These are phyloP conservation scores for Platismatia glauca DNA, from an alignment of 495 filamentous ascomycete genomes.

Conservation along the genomic window DNA sequence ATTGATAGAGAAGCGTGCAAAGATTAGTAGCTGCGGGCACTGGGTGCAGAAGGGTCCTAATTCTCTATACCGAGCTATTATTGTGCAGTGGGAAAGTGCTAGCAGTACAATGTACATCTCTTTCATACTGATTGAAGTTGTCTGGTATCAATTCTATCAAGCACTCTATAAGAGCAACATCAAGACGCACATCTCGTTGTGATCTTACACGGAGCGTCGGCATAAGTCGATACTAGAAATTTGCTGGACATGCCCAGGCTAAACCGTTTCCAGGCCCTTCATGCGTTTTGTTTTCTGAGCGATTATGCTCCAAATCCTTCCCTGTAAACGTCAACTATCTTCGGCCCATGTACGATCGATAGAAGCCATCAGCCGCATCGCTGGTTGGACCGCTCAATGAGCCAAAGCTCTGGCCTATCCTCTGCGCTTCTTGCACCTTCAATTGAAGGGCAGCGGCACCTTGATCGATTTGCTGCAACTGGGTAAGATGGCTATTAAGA, in stretches of 20 bases:
- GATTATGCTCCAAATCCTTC: neutral
- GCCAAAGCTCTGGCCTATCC: slow-evolving; percentile 58
- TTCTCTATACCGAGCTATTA: neutral
- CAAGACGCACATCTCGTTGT: neutral
- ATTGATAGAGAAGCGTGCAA: neutral
- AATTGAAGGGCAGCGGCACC: slow-evolving; percentile 69
- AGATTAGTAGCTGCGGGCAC: neutral
- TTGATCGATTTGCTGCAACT: slow-evolving; percentile 84
- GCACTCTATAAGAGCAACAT: neutral
- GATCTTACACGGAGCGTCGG: neutral
- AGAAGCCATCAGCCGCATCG: slow-evolving; percentile 72
- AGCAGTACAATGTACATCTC: neutral
- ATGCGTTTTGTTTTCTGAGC: neutral
- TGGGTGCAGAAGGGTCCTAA: neutral
- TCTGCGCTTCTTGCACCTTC: slow-evolving; percentile 72
- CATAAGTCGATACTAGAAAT: neutral
- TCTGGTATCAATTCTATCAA: slow-evolving; percentile 1
- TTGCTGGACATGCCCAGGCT: neutral
- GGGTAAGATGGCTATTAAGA: slow-evolving; percentile 80
- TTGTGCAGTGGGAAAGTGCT: neutral
- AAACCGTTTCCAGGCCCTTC: neutral
- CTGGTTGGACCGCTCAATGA: slow-evolving; percentile 47
- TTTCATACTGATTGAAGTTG: neutral
- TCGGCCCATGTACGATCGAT: slow-evolving; percentile 64
- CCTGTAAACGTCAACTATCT: slow-evolving; percentile 29